Base-by-base conservation (phyloP, 202 grass and related monocot genomes). In the Carex arenaria region DNA sequence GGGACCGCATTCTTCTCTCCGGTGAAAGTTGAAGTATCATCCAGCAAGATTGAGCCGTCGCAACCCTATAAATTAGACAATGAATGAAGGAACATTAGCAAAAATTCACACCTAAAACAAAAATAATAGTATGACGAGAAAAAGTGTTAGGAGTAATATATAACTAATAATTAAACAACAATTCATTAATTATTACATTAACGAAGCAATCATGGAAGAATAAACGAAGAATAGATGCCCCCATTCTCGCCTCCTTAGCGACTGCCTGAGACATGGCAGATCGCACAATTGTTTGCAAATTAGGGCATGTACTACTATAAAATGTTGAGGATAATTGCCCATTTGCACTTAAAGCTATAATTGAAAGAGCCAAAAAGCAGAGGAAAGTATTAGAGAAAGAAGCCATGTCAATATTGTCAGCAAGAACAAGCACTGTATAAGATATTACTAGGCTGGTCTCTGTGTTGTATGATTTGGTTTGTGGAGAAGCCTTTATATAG, bases 151-250 rank as follows among this genome's bases (percentile, higher is more conserved):
- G 12, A 10, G 32, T 36, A 2, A 43, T 5, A n/a, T n/a, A n/a
- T n/a, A n/a, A n/a, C n/a, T n/a, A n/a, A n/a, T n/a, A n/a, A n/a
- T n/a, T n/a, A n/a, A n/a, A n/a, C n/a, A 10, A 36, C 3, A 17
- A 72, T 12, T n/a, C n/a, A n/a, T n/a, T 7, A 55, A 64, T 3
- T 72, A 38, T 52, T 89, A 93, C 92, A 53, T 94, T 93, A 61
- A 98, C 92, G 78, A 98, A 98, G 86, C 95, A 98, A 88, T 98
- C 95, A 59, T 95, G 92, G 87, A 94, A 98, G 86, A 93, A 93
- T 30, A 98, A 79, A 36, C 92, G 95, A 67, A 93, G 86, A 81
- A 98, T 64, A 64, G 92, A 98, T 0, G 95, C 92, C 2, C 90
- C 95, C 92, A 95, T 95, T 34, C 95, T 88, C 4, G 85, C 65